phyloP scores from a whole-genome alignment of 1,284 basidiomycete genomes.

The Caloboletus inedulis region DNA sequence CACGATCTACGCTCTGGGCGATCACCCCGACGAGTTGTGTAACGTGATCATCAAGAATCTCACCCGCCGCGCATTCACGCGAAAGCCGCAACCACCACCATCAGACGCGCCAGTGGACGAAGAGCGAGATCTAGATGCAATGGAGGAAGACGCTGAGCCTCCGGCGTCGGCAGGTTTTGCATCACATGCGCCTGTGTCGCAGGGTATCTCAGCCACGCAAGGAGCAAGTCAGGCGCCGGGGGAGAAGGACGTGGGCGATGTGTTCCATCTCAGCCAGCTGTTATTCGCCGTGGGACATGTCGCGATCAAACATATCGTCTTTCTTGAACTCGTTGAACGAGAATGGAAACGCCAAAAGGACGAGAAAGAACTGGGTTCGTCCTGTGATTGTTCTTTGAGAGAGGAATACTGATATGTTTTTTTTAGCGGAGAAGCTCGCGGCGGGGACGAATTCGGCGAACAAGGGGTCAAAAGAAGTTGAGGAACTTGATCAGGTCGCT shows the following conservation, averaged over 20 bases:
- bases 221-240: slow-evolving; percentile 18
- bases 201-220: slow-evolving; percentile 9
- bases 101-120: slow-evolving; percentile 10
- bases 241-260: slow-evolving; percentile 64
- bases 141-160: slow-evolving; percentile 38
- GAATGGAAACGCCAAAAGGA: slow-evolving; percentile 98
- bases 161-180: slow-evolving; percentile 9
- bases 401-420: not conserved
- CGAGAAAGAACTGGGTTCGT: slow-evolving; percentile 73
- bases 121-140: slow-evolving; percentile 45
- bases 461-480: slow-evolving; percentile 60
- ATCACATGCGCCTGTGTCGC: slow-evolving; percentile 21
- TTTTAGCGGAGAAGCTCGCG: slow-evolving; percentile 54
- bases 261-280: slow-evolving; percentile 87
- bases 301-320: slow-evolving; percentile 96
- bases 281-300: slow-evolving; percentile 95
- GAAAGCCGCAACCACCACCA: slow-evolving; percentile 25
- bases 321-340: slow-evolving; percentile 93
- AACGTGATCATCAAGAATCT: slow-evolving; percentile 81
- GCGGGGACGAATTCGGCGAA: slow-evolving; percentile 37
- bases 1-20: slow-evolving; percentile 90
- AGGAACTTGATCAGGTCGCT: slow-evolving; percentile 95
- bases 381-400: not conserved
- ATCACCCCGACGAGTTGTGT: slow-evolving; percentile 89
- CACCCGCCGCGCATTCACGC: slow-evolving; percentile 68